A percentile compares a stretch with the other conserved stretches of the same genome.
phyloP scores from a whole-genome alignment of 768 basidiomycete genomes.

The Phaffia australis region DNA sequence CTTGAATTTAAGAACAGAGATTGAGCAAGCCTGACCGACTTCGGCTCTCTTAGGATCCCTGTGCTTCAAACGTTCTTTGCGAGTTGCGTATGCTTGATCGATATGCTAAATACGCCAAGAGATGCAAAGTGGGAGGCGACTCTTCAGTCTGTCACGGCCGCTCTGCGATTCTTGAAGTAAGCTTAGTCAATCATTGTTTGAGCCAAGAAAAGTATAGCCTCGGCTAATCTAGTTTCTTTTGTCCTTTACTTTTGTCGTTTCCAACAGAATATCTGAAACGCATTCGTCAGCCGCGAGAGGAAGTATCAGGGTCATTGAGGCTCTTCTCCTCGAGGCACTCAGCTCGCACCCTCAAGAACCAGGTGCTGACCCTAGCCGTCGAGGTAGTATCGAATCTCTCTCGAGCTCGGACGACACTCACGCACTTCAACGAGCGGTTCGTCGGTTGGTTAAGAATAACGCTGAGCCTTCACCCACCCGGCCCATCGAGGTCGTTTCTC shows the following conservation, averaged over 20 bases:
- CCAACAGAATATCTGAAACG: slow-evolving; percentile 31
- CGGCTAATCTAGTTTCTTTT: not conserved
- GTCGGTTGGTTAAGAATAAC: slow-evolving; percentile 19
- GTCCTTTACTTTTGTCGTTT: not conserved
- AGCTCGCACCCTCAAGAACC: slow-evolving; percentile 18
- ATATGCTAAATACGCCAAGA: slow-evolving; percentile 16
- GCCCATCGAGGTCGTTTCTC: not conserved
- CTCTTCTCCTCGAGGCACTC: slow-evolving; percentile 33
- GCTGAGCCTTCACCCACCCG: not conserved
- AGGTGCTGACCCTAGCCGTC: slow-evolving; percentile 23
- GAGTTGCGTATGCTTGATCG: slow-evolving; percentile 16
- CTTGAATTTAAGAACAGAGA: not conserved
- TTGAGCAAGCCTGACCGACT: not conserved
- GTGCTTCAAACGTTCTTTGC: slow-evolving; percentile 22
- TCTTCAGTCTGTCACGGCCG: slow-evolving; percentile 11
- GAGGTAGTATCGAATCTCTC: not conserved
- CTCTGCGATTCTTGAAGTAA: slow-evolving; percentile 7
- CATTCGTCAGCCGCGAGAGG: slow-evolving; percentile 37
- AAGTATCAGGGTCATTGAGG: slow-evolving; percentile 36
- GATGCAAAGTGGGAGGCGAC: slow-evolving; percentile 19
- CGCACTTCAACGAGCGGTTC: slow-evolving; percentile 22
- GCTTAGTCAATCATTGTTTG: not conserved
- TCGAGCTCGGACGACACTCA: not conserved
- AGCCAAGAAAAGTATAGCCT: too few species aligned
- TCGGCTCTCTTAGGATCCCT: slow-evolving; percentile 7